Evolutionary conservation across 2,329 filamentous ascomycete species (phyloP).

Genomic region (Paraconiothyrium brasiliense): DNA sequence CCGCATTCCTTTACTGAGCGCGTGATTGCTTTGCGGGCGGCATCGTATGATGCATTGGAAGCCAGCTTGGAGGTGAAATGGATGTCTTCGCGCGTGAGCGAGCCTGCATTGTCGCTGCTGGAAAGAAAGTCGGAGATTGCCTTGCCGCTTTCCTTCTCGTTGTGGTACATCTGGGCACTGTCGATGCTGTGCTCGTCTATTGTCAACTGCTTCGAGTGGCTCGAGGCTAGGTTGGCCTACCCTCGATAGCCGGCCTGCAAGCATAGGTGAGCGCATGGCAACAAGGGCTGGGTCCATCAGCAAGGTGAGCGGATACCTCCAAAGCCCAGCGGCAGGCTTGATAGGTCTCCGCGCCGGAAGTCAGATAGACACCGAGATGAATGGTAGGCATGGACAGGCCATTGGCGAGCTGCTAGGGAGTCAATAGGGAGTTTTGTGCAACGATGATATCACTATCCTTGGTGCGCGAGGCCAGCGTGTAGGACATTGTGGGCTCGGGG

Average conservation of each 20-base stretch:
- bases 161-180: slow-evolving; percentile 72
- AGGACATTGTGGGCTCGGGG: slow-evolving; percentile 17
- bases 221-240: slow-evolving; percentile 32
- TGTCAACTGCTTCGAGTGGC: slow-evolving; percentile 33
- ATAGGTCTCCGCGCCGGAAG: slow-evolving; percentile 68
- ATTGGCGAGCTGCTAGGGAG: slow-evolving; percentile 59
- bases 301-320: slow-evolving; percentile 51
- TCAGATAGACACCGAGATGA: slow-evolving; percentile 79
- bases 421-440: slow-evolving; percentile 29
- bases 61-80: slow-evolving; percentile 85
- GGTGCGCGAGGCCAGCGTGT: slow-evolving; percentile 55
- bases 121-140: slow-evolving; percentile 69
- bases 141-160: slow-evolving; percentile 74
- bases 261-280: slow-evolving; percentile 29
- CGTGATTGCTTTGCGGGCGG: slow-evolving; percentile 72
- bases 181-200: slow-evolving; percentile 56
- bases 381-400: slow-evolving; percentile 74
- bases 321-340: slow-evolving; percentile 68
- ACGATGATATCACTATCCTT: slow-evolving; percentile 41
- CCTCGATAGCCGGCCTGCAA: slow-evolving; percentile 58
- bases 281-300: slow-evolving; percentile 21
- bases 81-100: slow-evolving; percentile 72
- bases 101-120: slow-evolving; percentile 56
- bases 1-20: slow-evolving; percentile 71
- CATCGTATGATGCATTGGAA: slow-evolving; percentile 72